Percentiles rank a stretch among this genome's conserved stretches.
Evolutionary conservation across 305 asterid species (phyloP).

Genomic region (Stenogyne calaminthoides): DNA sequence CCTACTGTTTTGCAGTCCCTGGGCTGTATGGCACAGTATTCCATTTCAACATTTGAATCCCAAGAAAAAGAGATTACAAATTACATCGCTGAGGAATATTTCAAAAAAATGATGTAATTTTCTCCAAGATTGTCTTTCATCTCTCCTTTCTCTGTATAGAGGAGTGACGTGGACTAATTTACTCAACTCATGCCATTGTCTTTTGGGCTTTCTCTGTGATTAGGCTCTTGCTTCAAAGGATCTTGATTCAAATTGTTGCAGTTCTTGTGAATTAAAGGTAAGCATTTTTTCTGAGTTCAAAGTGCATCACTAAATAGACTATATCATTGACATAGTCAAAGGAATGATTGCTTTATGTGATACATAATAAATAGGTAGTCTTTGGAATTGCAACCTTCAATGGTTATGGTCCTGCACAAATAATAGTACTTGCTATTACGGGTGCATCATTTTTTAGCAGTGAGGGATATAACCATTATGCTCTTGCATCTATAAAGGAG

Average conservation of each 20-base stretch:
- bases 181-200: conserved; percentile 25
- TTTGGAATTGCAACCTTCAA: conserved; percentile 15
- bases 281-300: conserved; percentile 29
- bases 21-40: conserved; percentile 76
- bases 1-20: conserved; percentile 78
- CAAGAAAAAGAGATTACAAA: conserved; percentile 56
- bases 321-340: conserved; percentile 14
- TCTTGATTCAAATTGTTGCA: conserved; percentile 55
- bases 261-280: conserved; percentile 76
- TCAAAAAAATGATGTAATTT: conserved; percentile 59
- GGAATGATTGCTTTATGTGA: neutral
- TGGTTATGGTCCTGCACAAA: conserved; percentile 24
- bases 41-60: conserved; percentile 57
- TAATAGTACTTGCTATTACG: conserved; percentile 13
- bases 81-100: conserved; percentile 68
- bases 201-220: conserved; percentile 36
- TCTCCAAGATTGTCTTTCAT: conserved; percentile 29
- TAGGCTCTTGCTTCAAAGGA: conserved; percentile 56
- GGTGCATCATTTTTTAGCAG: conserved; percentile 13
- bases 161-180: conserved; percentile 21
- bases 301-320: conserved; percentile 1
- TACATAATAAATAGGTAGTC: conserved; percentile 5
- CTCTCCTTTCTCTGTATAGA: conserved; percentile 18
- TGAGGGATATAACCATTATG: conserved; percentile 18
- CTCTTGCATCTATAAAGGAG: conserved; percentile 21